Evolutionary conservation across 148 eudicot genomes (phyloP), one percentile per base, ranked within the genome.

Genomic region (Camellia sinensis): DNA sequence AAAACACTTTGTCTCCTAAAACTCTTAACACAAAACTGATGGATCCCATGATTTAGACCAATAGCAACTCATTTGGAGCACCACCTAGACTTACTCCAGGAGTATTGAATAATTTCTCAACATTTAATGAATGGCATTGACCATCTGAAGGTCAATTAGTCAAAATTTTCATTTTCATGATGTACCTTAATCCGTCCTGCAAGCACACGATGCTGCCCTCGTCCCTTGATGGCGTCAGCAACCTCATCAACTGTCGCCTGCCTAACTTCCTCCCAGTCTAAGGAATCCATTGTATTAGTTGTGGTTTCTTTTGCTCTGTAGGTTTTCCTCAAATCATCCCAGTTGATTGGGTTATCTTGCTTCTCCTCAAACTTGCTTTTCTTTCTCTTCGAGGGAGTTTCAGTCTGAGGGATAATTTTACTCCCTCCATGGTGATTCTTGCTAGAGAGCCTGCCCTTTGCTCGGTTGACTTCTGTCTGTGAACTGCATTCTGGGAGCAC

Each of bases 191-290:
- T 92, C 82, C 88, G 81, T 2, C 4, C 78, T 0, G 91, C 98
- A 57, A 94, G 84, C 63, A 85, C 80, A 40, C 72, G 63, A 44
- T 89, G 83, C 86, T 87, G 89, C 46, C 98, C 98, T 15, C 98
- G 85, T 1, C 52, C 79, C 7, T 52, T 37, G 15, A 92, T 94
- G 44, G 80, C 78, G 2, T 85, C 15, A 7, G 95, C 85, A 74
- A 92, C 69, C 45, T 87, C 84, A 6, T 29, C 46, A 57, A 83
- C 82, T 1, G 76, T 22, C 13, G 90, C 97, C 7, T 60, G 71
- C 76, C 91, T 81, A 56, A 92, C 88, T 59, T 90, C 92, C 45
- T 91, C 95, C 94, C 94, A 94, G 52, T 94, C 87, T 0, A 91
- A 85, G 41, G 93, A 91, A 77, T 92, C 97, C 54, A 59, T 62